Percentiles rank a stretch among this genome's conserved stretches.
phyloP scores from a whole-genome alignment of 768 basidiomycete genomes.

The Auricularia cornea region DNA sequence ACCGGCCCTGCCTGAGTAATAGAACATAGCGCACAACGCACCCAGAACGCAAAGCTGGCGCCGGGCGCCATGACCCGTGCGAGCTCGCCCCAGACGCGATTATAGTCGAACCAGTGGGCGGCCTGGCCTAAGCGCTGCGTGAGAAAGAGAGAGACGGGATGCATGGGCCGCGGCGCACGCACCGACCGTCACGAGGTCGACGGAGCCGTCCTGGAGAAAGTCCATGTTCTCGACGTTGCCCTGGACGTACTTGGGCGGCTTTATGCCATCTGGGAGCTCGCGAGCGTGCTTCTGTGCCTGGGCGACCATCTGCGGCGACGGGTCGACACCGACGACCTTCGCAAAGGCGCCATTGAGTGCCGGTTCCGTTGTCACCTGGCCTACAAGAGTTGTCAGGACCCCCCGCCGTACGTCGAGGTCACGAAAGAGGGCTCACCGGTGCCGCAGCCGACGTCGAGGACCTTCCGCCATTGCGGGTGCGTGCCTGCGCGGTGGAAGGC shows the following conservation, averaged over 20 bases:
- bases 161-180: slow-evolving; percentile 7
- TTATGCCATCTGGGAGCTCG: slow-evolving; percentile 2
- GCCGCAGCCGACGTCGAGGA: slow-evolving; percentile 76
- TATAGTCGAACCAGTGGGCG: slow-evolving; percentile 76
- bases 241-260: slow-evolving; percentile 18
- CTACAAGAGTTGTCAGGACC: slow-evolving; percentile 32
- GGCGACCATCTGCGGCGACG: slow-evolving; percentile 61
- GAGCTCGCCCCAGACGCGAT: slow-evolving; percentile 60
- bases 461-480: slow-evolving; percentile 41
- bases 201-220: slow-evolving; percentile 39
- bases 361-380: slow-evolving; percentile 60
- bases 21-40: slow-evolving; percentile 27
- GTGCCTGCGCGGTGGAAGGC: slow-evolving; percentile 39
- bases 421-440: slow-evolving; percentile 50
- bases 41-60: slow-evolving; percentile 71
- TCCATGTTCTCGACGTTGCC: slow-evolving; percentile 47
- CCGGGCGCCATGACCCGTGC: slow-evolving; percentile 50
- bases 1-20: neutral
- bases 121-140: slow-evolving; percentile 50
- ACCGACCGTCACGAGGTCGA: slow-evolving; percentile 67
- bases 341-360: slow-evolving; percentile 34
- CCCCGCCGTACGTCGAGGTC: no score
- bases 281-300: slow-evolving; percentile 30
- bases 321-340: slow-evolving; percentile 65
- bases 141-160: neutral